Conservation (phyloP, 495 filamentous ascomycete species). For the Penicillium egyptiacum region DNA sequence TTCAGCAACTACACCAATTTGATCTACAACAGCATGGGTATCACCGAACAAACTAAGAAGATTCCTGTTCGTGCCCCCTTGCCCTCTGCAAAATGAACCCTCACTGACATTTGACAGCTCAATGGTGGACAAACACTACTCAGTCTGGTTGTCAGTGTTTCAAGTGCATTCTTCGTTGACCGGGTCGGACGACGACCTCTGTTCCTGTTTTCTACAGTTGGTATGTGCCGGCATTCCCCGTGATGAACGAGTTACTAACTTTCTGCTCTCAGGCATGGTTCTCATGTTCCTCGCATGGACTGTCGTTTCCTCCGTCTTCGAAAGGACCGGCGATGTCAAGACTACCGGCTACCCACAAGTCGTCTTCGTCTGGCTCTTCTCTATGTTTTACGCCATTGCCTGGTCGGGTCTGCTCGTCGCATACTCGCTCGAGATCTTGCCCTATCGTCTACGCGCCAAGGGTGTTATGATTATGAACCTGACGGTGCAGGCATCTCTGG, state of each 20-base stretch:
- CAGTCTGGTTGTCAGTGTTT: conserved; percentile 49
- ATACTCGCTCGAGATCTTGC: conserved; percentile 62
- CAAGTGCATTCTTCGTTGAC: conserved; percentile 57
- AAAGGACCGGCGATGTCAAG: conserved; percentile 43
- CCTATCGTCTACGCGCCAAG: conserved; percentile 65
- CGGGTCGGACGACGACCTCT: conserved; percentile 55
- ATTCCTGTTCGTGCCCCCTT: conserved; percentile 33
- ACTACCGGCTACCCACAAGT: conserved; percentile 53
- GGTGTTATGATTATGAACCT: conserved; percentile 65
- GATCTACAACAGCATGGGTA: conserved; percentile 57
- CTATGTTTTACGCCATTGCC: conserved; percentile 54
- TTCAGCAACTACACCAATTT: conserved; percentile 59
- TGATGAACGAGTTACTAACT: neutral
- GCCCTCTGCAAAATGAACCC: neutral
- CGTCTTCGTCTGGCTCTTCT: conserved; percentile 60
- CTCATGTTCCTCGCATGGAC: conserved; percentile 56
- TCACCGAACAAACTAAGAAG: conserved; percentile 47
- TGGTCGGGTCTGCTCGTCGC: conserved; percentile 62
- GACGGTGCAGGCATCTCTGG: conserved; percentile 56
- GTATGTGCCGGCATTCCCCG: conserved; percentile 4
- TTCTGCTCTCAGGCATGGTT: conserved; percentile 42
- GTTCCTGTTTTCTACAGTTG: conserved; percentile 55
- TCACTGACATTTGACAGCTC: conserved; percentile 10
- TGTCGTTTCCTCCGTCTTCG: conserved; percentile 53
- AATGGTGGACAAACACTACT: conserved; percentile 25